Base-by-base conservation (phyloP, 202 grass and related monocot genomes). In the Elaeis oleifera region DNA sequence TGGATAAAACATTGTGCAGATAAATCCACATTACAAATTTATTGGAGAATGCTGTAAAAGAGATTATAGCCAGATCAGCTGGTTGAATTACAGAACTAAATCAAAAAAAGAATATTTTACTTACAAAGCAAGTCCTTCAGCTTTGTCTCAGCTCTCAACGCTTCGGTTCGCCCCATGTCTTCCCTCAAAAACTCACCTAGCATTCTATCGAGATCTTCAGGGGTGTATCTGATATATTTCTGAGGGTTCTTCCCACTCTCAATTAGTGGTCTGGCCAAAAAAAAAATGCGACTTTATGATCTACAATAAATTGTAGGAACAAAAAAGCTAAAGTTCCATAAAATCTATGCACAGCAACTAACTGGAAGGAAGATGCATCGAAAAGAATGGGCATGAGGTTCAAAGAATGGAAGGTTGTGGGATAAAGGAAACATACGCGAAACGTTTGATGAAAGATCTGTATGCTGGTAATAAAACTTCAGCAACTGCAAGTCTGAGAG, bases 221-320 rank as follows among this genome's bases (percentile, higher is more conserved):
- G 74, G 62, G 76, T 80, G 76, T 95, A 89, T 60, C 79, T 74
- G 22, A 95, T 74, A 53, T 89, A 83, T 60, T 95, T 86, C 67
- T 83, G 70, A 0, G 85, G 79, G 59, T 95, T 95, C 76, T 89
- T 95, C 58, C 71, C 77, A 63, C 80, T 95, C 66, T 88, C 89
- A 32, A 86, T 85, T 49, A 95, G 67, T 54, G 23, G 79, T 58
- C 85, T 95, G 71, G 69, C 9, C 36, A 44, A 44, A 44, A 44
- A 44, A 3, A 14, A 13, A 7, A 44, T 14, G 36, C 36, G 9
- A 44, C 36, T 11, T 44, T 44, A 14, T 44, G 36, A 39, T 2
- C 6, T 11, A 39, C 36, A 39, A 5, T 13, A 44, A 44, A 44
- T 11, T 44, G 36, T 14, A 44, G 36, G 36, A 44, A 44, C 36